A percentile compares a stretch with the other conserved stretches of the same genome.
Conservation (phyloP, 2,329 filamentous ascomycete species). For the Talaromyces atroroseus region DNA sequence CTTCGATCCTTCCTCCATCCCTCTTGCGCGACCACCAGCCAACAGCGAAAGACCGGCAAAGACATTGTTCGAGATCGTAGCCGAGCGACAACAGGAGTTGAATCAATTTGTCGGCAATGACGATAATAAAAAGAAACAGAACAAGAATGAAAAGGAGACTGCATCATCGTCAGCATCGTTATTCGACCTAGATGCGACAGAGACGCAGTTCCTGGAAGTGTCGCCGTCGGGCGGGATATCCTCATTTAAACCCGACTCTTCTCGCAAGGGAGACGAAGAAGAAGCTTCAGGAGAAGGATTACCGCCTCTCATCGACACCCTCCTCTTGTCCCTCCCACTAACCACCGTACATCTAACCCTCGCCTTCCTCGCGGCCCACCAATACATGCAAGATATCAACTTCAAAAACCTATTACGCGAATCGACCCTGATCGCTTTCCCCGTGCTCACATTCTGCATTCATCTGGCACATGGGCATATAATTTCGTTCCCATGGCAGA, state of each 20-base stretch:
- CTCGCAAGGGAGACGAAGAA: not conserved
- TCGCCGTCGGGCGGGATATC: conserved; percentile 18
- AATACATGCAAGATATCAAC: conserved; percentile 38
- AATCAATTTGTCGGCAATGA: conserved; percentile 9
- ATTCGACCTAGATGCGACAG: conserved; percentile 10
- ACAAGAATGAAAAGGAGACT: not conserved
- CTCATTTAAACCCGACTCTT: conserved; percentile 27
- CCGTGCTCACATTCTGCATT: conserved; percentile 39
- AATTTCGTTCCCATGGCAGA: conserved; percentile 14
- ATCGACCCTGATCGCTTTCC: conserved; percentile 36
- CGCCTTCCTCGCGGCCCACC: conserved; percentile 42
- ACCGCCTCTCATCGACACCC: conserved; percentile 38
- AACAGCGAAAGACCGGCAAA: conserved; percentile 22
- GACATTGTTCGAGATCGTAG: conserved; percentile 42
- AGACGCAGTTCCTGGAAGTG: conserved; percentile 28
- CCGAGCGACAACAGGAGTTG: conserved; percentile 37
- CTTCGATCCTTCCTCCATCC: conserved; percentile 29
- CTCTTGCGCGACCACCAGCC: conserved; percentile 25
- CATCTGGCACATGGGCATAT: conserved; percentile 43
- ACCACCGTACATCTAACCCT: conserved; percentile 42
- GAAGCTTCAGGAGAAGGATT: conserved; percentile 17
- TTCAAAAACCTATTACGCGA: conserved; percentile 29
- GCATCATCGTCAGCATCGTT: conserved; percentile 2
- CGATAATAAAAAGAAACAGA: conserved; percentile 4
- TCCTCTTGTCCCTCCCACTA: conserved; percentile 39